phyloP scores from a whole-genome alignment of 2,329 filamentous ascomycete species.

The Pseudogymnoascus sp. region DNA sequence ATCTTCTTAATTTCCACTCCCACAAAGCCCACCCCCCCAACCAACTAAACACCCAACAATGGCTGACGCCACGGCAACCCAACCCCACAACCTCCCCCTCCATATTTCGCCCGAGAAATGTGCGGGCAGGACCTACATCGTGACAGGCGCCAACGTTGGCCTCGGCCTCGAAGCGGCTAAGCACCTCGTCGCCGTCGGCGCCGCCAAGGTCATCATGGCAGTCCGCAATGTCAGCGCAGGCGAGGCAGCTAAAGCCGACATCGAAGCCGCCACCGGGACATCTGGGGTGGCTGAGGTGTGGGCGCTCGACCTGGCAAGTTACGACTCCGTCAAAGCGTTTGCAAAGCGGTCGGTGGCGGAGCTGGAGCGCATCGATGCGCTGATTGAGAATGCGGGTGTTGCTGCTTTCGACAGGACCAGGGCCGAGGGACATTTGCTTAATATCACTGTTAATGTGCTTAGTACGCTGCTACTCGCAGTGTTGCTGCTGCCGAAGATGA shows the following conservation, averaged over 20 bases:
- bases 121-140: slow-evolving; percentile 16
- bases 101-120: slow-evolving; percentile 8
- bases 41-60: background rate
- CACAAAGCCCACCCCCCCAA: too few relatives aligned
- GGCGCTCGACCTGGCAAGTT: slow-evolving; percentile 15
- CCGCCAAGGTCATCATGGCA: slow-evolving; percentile 32
- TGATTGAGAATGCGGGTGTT: slow-evolving; percentile 18
- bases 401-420: slow-evolving; percentile 9
- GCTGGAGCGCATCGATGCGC: slow-evolving; percentile 14
- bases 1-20: background rate
- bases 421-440: slow-evolving; percentile 34
- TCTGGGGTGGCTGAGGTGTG: slow-evolving; percentile 13
- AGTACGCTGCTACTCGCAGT: slow-evolving; percentile 39
- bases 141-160: slow-evolving; percentile 36
- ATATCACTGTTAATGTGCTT: slow-evolving; percentile 41
- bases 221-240: slow-evolving; percentile 30
- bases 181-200: slow-evolving; percentile 32
- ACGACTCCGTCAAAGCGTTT: slow-evolving; percentile 15
- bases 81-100: slow-evolving; percentile 12
- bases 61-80: background rate
- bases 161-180: slow-evolving; percentile 34
- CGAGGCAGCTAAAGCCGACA: slow-evolving; percentile 29
- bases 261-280: slow-evolving; percentile 22
- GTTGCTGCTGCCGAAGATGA: slow-evolving; percentile 36
- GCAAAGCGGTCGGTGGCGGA: slow-evolving; percentile 10